Evolutionary conservation across 2,329 filamentous ascomycete genomes (phyloP).

Genomic region (Calonectria hawksworthii): DNA sequence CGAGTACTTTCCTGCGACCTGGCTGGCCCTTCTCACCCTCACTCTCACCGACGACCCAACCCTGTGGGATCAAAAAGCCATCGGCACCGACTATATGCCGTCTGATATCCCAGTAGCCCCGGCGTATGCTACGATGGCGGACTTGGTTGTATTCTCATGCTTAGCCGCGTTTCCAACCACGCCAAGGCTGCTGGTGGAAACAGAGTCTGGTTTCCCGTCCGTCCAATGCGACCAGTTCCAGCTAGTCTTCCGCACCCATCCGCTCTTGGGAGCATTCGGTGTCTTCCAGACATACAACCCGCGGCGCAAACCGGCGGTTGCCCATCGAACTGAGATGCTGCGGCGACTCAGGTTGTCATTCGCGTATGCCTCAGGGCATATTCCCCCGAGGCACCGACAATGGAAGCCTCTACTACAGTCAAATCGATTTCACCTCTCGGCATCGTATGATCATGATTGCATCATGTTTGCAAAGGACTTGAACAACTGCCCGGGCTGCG

Average conservation of each 20-base stretch:
- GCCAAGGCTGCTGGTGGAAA: neutral
- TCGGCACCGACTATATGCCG: conserved; percentile 4
- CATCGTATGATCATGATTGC: neutral
- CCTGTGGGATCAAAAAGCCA: neutral
- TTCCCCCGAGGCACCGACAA: neutral
- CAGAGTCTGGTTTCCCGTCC: neutral
- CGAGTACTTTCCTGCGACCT: neutral
- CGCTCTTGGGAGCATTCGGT: neutral
- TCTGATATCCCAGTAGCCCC: neutral
- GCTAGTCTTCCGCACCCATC: neutral
- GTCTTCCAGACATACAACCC: conserved; percentile 7
- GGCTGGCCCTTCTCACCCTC: neutral
- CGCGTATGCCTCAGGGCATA: neutral
- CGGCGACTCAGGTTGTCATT: neutral
- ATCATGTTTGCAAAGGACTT: neutral
- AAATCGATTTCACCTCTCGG: neutral
- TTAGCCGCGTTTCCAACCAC: neutral
- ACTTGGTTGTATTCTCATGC: neutral
- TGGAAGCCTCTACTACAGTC: neutral
- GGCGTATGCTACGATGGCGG: neutral
- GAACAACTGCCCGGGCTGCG: neutral
- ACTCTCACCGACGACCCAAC: neutral
- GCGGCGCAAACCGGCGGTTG: neutral
- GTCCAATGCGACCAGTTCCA: neutral
- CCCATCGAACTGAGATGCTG: neutral